Percentiles rank a stretch among this genome's conserved stretches.
Evolutionary conservation across 2,329 filamentous ascomycete species (phyloP).

Genomic region (Trichophaea hybrida): DNA sequence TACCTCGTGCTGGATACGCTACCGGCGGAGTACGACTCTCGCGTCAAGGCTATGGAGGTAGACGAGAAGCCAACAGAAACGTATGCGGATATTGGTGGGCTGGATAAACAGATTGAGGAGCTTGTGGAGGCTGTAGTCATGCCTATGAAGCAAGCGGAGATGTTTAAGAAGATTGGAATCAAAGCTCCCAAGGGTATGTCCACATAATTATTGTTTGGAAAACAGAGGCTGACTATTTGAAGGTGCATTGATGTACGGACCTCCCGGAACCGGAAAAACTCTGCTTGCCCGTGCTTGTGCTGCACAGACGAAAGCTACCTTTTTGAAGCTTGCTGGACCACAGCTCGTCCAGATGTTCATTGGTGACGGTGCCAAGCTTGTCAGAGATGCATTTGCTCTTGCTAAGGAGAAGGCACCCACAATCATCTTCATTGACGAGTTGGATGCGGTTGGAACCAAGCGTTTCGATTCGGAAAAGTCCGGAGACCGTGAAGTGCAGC

Average conservation of each 20-base stretch:
- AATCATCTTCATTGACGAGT: conserved; percentile 98
- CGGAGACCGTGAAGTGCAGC: conserved; percentile 91
- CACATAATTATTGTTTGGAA: too few relatives aligned
- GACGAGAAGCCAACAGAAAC: conserved; percentile 99
- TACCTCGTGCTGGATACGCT: conserved; percentile 94
- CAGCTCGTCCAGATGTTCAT: conserved; percentile 99
- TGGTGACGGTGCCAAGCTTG: conserved; percentile 91
- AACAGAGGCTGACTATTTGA: conserved; percentile 6
- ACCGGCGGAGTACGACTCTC: conserved; percentile 93
- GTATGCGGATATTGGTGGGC: conserved; percentile 90
- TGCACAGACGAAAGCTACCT: conserved; percentile 94
- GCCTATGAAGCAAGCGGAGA: conserved; percentile 99
- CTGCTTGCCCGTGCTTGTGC: conserved; percentile 89
- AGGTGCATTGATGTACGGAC: conserved; percentile 98
- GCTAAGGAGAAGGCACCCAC: conserved; percentile 98
- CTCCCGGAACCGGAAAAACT: conserved; percentile 79
- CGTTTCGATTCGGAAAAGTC: conserved; percentile 98
- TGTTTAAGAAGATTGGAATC: conserved; percentile 99
- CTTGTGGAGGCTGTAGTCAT: conserved; percentile 96
- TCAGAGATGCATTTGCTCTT: conserved; percentile 91
- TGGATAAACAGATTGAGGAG: conserved; percentile 99
- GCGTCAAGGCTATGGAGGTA: conserved; percentile 99
- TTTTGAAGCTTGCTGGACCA: conserved; percentile 93
- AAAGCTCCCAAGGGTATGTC: conserved; percentile 91
- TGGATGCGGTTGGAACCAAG: conserved; percentile 96